These are phyloP conservation scores for Solanum medicagineum DNA, from an alignment of 257 asterid species.

Conservation along the genomic window DNA sequence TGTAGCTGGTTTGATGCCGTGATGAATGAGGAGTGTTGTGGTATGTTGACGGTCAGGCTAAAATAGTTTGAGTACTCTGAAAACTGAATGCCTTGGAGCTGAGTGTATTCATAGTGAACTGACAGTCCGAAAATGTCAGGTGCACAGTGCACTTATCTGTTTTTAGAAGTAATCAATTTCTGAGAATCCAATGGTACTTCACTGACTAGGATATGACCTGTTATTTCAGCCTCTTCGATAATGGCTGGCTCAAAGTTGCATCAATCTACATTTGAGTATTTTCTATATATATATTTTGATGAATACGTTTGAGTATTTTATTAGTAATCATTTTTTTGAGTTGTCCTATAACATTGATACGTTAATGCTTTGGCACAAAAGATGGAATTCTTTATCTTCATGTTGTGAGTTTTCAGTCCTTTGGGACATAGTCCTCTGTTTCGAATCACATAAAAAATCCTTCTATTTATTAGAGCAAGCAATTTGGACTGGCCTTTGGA, in stretches of 20 bases:
- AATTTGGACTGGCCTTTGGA: not conserved
- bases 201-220: not conserved
- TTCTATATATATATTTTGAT: too few relatives aligned
- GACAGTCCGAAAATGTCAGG: not conserved
- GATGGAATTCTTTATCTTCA: not conserved
- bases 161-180: not conserved
- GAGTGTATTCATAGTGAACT: not conserved
- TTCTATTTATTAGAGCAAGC: not conserved
- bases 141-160: not conserved
- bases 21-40: not conserved
- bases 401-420: not conserved
- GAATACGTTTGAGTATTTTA: too few relatives aligned
- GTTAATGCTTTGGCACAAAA: not conserved
- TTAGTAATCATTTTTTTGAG: not conserved
- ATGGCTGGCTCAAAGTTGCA: not conserved
- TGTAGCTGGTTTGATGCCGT: not conserved
- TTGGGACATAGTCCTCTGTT: not conserved
- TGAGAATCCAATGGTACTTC: not conserved
- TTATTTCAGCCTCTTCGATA: not conserved
- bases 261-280: not conserved
- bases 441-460: not conserved
- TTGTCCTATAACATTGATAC: not conserved
- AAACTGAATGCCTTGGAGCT: not conserved
- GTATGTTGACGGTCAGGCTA: not conserved
- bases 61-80: not conserved